Evolutionary conservation across 495 filamentous ascomycete genomes (phyloP), one percentile per base, ranked within the genome.

Genomic region (Barbatosphaeria neglecta): DNA sequence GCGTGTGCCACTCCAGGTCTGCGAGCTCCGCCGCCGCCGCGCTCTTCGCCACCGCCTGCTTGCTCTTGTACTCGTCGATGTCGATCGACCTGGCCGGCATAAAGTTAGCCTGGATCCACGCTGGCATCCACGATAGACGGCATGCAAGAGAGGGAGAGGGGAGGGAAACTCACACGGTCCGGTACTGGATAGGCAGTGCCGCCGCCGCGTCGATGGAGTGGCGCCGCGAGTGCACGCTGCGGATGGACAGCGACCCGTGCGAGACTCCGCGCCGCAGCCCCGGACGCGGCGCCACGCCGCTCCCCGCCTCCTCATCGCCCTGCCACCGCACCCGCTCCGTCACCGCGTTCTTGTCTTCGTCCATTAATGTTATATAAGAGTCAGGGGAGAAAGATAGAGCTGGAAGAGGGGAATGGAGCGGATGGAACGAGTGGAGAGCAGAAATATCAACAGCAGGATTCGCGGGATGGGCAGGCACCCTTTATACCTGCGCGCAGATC

Each of bases 1-100:
- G 57, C 5, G 57, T 75, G 55, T 83, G 79, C 73, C 76, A 81
- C 37, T 79, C 74, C 27, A 74, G 61, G 33, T 59, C 52, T 16
- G 59, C 63, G 38, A 74, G 59, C 39, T 72, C 67, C 46, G 62
- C 67, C 2, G 67, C 63, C 10, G 64, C 62, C 23, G 54, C 54
- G 45, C 66, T 63, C 47, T 68, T 69, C 15, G 58, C 56, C n/a
- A n/a, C n/a, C 50, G 68, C 68, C 37, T 61, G 57, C 45, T 63
- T 60, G 27, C 66, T 64, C 38, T 72, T 72, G 18, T 64, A 61
- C 46, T 76, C 74, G 18, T 69, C 71, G 46, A 78, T 75, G 46
- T 76, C 69, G 44, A 66, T 73, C 11, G 73, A 77, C 15, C 66
- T 69, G 7, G 38, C 9, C 45, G 48, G n/a, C n/a, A n/a, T n/a